Evolutionary conservation across 768 basidiomycete genomes (phyloP), one percentile per base, ranked within the genome.

Genomic region (Trametes punicea): DNA sequence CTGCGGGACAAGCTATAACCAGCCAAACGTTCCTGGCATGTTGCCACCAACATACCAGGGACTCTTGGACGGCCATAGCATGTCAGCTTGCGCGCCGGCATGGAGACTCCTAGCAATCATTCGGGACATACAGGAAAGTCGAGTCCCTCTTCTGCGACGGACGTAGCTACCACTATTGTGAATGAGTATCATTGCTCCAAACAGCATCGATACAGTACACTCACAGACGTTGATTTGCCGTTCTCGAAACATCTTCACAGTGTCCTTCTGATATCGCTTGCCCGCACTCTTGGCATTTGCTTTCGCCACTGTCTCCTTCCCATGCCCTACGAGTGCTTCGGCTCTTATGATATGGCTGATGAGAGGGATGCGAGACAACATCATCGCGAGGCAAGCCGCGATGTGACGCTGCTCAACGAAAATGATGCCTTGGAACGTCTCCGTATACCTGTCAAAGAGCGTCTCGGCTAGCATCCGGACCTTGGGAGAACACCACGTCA

Each of bases 101-200:
- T 40, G 52, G 18, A 26, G 18, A 30, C 38, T 15, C 30, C 33
- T 20, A 42, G 30, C 20, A 31, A 29, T 13, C 29, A 25, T 15
- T 16, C 34, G 45, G 34, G 20, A 70, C 81, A 51, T 65, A 88
- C 87, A 21, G 87, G 88, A 72, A 96, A 92, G 68, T 96, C 93
- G 16, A 96, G 78, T 0, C 93, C 93, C 73, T 96, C 93, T 70
- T 96, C 93, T 0, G 91, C 93, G 13, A 95, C 91, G 5, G 86
- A 85, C 0, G 91, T 93, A 4, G 91, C 88, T 60, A 94, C 76
- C 20, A 94, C 87, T 84, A 56, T 16, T 31, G 55, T 36, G 48
- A 31, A 34, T 38, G 2, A 33, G 38, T 33, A 26, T 20, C 6
- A 27, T 44, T 16, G 4, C 10, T 26, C 25, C n/a, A n/a, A 10